These are phyloP conservation scores for Chalciporus pseudorubinellus DNA, from an alignment of 768 basidiomycete genomes.

Conservation along the genomic window DNA sequence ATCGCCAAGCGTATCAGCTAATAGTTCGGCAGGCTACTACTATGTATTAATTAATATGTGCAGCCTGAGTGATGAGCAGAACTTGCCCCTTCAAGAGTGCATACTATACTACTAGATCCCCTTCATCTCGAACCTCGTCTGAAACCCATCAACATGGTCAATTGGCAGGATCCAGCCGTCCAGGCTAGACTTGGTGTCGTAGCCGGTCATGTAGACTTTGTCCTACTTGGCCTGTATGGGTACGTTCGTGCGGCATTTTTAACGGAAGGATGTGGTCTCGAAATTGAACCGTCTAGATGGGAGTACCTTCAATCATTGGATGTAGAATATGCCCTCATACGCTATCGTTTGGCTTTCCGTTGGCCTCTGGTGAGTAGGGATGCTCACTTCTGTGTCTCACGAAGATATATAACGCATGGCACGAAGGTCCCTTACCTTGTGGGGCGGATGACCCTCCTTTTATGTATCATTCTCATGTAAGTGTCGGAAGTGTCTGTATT, in stretches of 20 bases:
- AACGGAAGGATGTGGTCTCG: background rate
- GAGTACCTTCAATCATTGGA: constrained; percentile 17
- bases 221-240: constrained; percentile 20
- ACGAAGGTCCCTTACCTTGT: constrained; percentile 24
- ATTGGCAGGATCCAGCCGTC: constrained; percentile 15
- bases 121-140: too few species aligned
- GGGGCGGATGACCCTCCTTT: constrained; percentile 19
- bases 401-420: background rate
- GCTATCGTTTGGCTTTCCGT: constrained; percentile 19
- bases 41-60: too few species aligned
- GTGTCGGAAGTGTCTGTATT: too few species aligned
- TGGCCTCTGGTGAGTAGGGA: constrained; percentile 23
- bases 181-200: background rate
- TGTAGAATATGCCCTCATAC: constrained; percentile 23
- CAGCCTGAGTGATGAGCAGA: too few species aligned
- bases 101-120: too few species aligned
- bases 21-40: too few species aligned
- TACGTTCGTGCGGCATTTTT: background rate
- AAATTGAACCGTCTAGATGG: constrained; percentile 16
- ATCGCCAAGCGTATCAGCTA: too few species aligned
- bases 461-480: constrained; percentile 18
- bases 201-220: constrained; percentile 5
- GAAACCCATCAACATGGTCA: constrained; percentile 15
- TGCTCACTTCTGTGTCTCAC: background rate
- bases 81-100: too few species aligned